Percentiles rank a stretch among this genome's conserved stretches.
Evolutionary conservation across 1,284 basidiomycete genomes (phyloP).

Genomic region (Tylopilus orsonianus): DNA sequence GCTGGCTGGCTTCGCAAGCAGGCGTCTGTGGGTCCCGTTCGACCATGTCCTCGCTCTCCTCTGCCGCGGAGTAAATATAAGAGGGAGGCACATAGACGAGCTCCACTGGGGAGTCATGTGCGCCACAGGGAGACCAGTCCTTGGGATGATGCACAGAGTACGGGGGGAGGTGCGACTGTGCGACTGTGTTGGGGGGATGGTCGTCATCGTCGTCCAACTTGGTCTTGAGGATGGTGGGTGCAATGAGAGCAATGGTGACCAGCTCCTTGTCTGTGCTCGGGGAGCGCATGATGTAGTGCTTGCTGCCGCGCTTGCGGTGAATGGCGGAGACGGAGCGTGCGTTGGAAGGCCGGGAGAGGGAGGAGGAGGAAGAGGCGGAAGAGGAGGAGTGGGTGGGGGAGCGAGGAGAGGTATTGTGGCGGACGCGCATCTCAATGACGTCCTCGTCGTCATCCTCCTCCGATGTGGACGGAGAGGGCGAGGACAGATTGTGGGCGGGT

Average conservation of each 20-base stretch:
- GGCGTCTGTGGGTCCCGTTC: conserved; percentile 19
- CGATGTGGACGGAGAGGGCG: conserved; percentile 38
- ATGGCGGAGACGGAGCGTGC: conserved; percentile 9
- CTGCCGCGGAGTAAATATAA: conserved; percentile 36
- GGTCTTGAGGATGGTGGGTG: conserved; percentile 92
- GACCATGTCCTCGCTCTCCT: conserved; percentile 16
- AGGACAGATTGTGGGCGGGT: conserved; percentile 24
- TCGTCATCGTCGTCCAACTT: conserved; percentile 47
- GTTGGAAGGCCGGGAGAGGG: conserved; percentile 28
- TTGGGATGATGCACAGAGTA: conserved; percentile 4
- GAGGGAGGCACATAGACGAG: conserved; percentile 65
- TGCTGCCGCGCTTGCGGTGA: conserved; percentile 5
- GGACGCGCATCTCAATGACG: conserved; percentile 28
- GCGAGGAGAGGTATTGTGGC: conserved; percentile 20
- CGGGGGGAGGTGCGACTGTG: conserved; percentile 14
- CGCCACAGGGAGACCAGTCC: conserved; percentile 12
- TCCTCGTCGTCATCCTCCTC: conserved; percentile 35
- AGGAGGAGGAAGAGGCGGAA: conserved; percentile 38
- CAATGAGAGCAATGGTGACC: conserved; percentile 91
- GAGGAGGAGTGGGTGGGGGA: conserved; percentile 38
- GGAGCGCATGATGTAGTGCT: conserved; percentile 36
- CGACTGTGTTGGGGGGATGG: conserved; percentile 7
- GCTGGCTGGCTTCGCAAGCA: conserved; percentile 32
- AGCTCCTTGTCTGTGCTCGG: conserved; percentile 52
- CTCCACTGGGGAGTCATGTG: conserved; percentile 29